These are phyloP conservation scores for Phytophthora pisi DNA, from an alignment of 352 stramenopile species.

Conservation along the genomic window DNA sequence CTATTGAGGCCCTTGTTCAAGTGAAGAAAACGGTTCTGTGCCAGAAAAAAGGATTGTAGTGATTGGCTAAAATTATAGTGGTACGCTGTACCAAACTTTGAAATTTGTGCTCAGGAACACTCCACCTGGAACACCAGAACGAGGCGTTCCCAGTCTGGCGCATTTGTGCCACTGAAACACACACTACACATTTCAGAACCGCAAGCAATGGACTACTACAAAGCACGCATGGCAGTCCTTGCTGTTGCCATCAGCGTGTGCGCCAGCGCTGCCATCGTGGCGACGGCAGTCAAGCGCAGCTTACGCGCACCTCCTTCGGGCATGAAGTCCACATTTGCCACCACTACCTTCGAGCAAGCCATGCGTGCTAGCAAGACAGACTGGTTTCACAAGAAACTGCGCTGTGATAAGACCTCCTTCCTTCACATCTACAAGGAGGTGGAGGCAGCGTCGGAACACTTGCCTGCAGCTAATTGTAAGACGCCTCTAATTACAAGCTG, in stretches of 20 bases:
- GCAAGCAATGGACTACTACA: neutral
- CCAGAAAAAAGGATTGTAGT: neutral
- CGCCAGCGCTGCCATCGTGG: conserved; percentile 3
- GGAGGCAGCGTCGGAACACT: neutral
- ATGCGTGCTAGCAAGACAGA: conserved; percentile 1
- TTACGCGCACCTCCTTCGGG: neutral
- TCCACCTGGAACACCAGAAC: neutral
- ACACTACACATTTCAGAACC: conserved; percentile 1
- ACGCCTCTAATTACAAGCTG: conserved; percentile 2
- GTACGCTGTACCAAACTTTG: neutral
- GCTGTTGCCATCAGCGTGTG: conserved; percentile 4
- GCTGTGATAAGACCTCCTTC: conserved; percentile 1
- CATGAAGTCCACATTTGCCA: neutral
- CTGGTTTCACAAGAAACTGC: conserved; percentile 2
- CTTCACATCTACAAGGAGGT: conserved; percentile 1
- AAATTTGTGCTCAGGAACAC: conserved; percentile 1
- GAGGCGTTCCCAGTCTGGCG: conserved; percentile 1
- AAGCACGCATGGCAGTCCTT: neutral
- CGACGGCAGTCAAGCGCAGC: neutral
- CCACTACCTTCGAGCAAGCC: conserved; percentile 4
- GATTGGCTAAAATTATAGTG: conserved; percentile 2
- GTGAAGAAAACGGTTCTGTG: conserved; percentile 1
- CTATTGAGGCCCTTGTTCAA: neutral
- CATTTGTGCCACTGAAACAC: neutral
- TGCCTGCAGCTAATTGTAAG: neutral